Conservation (phyloP, 2,329 filamentous ascomycete species). For the Colletotrichum acutatum region DNA sequence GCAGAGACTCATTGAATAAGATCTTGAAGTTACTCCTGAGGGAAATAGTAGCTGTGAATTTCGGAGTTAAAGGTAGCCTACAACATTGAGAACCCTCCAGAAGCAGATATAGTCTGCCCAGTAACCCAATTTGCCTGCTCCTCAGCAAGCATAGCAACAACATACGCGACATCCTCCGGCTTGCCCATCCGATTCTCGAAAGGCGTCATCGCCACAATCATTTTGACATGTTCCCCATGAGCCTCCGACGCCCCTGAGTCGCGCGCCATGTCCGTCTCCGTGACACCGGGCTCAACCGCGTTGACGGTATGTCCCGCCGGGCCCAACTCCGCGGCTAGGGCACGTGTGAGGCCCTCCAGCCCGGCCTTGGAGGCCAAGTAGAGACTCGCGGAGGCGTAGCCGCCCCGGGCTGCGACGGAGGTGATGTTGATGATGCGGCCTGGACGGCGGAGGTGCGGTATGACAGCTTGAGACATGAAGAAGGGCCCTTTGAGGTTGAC, state of each 20-base stretch:
- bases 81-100: slow-evolving; percentile 7
- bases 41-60: no score
- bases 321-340: slow-evolving; percentile 15
- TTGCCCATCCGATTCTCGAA: slow-evolving; percentile 17
- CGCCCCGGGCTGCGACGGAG: slow-evolving; percentile 14
- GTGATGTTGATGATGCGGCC: slow-evolving; percentile 27
- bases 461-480: slow-evolving; percentile 13
- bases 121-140: slow-evolving; percentile 20
- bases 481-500: slow-evolving; percentile 19
- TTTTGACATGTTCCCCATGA: slow-evolving; percentile 3
- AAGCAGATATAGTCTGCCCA: slow-evolving; percentile 14
- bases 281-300: slow-evolving; percentile 8
- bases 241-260: neutral
- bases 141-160: slow-evolving; percentile 18
- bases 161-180: slow-evolving; percentile 10
- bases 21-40: no score
- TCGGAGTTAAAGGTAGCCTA: neutral
- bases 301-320: slow-evolving; percentile 21
- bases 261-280: slow-evolving; percentile 15
- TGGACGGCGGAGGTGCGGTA: neutral
- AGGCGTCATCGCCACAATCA: slow-evolving; percentile 7
- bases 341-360: slow-evolving; percentile 15
- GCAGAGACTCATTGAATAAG: no score
- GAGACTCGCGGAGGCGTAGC: slow-evolving; percentile 4
- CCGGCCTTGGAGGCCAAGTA: slow-evolving; percentile 17